A percentile compares a stretch with the other conserved stretches of the same genome.
These are phyloP conservation scores for Diaporthe destruens DNA, from an alignment of 2,329 filamentous ascomycete species.

Conservation along the genomic window DNA sequence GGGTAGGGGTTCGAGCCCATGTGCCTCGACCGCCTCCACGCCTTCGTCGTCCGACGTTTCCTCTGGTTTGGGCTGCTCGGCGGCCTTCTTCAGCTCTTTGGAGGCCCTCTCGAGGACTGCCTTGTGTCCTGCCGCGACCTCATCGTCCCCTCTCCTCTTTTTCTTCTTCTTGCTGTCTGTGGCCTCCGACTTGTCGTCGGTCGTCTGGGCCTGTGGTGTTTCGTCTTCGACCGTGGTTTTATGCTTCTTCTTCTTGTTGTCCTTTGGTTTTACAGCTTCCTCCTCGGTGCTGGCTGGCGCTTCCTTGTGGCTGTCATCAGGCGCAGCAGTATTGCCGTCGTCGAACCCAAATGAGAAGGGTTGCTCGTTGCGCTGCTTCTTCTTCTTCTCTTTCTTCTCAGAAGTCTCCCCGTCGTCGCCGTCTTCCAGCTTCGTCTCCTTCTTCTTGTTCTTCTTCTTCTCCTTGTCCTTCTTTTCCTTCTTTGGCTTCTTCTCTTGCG, in stretches of 20 bases:
- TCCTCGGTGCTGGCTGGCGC: not conserved
- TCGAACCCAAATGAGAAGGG: conserved; percentile 13
- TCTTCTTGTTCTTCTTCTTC: conserved; percentile 49
- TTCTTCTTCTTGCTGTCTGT: conserved; percentile 4
- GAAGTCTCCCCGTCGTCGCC: conserved; percentile 52
- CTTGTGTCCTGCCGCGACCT: conserved; percentile 44
- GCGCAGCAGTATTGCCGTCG: not conserved
- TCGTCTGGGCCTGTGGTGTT: not conserved
- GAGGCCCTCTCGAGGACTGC: conserved; percentile 50
- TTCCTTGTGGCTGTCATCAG: not conserved
- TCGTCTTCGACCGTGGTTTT: not conserved
- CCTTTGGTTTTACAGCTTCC: conserved; percentile 43
- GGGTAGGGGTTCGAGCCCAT: conserved; percentile 84
- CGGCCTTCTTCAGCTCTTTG: conserved; percentile 49
- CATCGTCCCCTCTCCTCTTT: conserved; percentile 45
- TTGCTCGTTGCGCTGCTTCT: conserved; percentile 51
- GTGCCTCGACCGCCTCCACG: conserved; percentile 56
- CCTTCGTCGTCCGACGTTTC: conserved; percentile 47
- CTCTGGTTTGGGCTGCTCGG: conserved; percentile 49
- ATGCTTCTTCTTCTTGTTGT: conserved; percentile 34
- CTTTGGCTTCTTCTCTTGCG: conserved; percentile 47
- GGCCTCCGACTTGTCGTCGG: not conserved
- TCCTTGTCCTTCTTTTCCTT: conserved; percentile 48
- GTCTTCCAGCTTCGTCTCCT: conserved; percentile 42
- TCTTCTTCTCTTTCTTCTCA: conserved; percentile 67